Evolutionary conservation across 352 stramenopile genomes (phyloP), one percentile per base, ranked within the genome.

Genomic region (Discostella stelligera): DNA sequence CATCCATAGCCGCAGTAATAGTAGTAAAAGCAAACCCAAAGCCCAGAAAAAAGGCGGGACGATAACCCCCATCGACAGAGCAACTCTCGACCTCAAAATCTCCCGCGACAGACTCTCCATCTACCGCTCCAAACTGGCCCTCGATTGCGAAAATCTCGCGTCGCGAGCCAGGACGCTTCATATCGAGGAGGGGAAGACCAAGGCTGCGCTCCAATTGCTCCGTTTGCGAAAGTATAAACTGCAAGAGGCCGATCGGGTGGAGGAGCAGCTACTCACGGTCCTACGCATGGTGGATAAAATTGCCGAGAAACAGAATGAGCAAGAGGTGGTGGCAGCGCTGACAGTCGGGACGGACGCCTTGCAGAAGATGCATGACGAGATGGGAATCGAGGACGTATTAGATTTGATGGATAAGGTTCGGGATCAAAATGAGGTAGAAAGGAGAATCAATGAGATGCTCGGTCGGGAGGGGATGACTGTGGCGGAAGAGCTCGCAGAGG

Each of bases 71-170:
- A 74, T 88, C 37, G 90, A 95, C 77, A 79, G 86, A n/a, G 88
- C 90, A 3, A 82, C 90, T 2, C 77, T 95, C 16, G 90, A 95
- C 74, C 80, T 95, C 41, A 95, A 95, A 79, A 92, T 91, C 69
- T 79, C 89, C 9, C 79, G 89, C 27, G 90, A 95, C 77, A 64
- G 80, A 41, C 72, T 95, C 2, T 82, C 74, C 21, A 80, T 80
- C 69, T 93, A 93, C 60, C 72, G 82, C 48, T 79, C 39, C 16
- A 87, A 89, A 71, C 59, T 94, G 2, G 79, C 86, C 53, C 7
- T 55, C 1, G 88, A 94, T 58, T 73, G 86, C 8, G 58, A 14
- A 5, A 84, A 87, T 72, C 74, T 94, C 4, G 53, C 85, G 2
- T 32, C 70, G 16, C 60, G 84, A 48, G 90, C 90, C 2, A 89